phyloP scores from a whole-genome alignment of 1,284 basidiomycete species.

The Trichosporon sp. region DNA sequence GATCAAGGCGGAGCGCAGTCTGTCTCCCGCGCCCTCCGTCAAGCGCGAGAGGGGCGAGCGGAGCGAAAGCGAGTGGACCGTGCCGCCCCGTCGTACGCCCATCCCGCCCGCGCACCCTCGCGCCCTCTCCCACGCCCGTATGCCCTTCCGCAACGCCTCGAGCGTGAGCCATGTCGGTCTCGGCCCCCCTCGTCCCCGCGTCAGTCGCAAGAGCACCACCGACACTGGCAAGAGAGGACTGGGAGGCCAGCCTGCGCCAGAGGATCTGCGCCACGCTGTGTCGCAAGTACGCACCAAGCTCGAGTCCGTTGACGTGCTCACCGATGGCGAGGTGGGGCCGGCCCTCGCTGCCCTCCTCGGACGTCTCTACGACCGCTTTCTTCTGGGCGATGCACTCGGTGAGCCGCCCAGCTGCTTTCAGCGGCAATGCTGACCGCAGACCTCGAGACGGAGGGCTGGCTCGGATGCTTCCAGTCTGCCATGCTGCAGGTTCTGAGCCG shows the following conservation, averaged over 20 bases:
- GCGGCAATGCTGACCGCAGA: neutral
- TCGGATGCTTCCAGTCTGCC: neutral
- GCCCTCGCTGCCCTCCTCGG: neutral
- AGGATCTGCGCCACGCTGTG: neutral
- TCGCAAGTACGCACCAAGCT: neutral
- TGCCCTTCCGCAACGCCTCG: neutral
- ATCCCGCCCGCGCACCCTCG: too few relatives aligned
- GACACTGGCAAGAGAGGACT: too few relatives aligned
- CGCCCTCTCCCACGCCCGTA: too few relatives aligned
- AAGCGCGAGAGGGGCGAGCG: neutral
- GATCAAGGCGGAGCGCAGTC: neutral
- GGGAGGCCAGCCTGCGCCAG: neutral
- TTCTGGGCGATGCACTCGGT: neutral
- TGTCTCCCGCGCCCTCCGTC: too few relatives aligned
- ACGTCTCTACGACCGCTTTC: neutral
- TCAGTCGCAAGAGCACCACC: neutral
- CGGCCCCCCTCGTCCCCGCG: too few relatives aligned
- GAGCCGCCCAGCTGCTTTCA: neutral
- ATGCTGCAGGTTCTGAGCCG: neutral
- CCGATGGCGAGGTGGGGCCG: neutral
- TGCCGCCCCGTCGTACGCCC: too few relatives aligned
- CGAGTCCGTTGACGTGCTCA: neutral
- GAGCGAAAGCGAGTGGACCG: too few relatives aligned
- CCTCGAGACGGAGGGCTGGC: neutral
- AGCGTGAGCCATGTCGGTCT: neutral